Evolutionary conservation across 2,329 filamentous ascomycete genomes (phyloP).

Genomic region (Tolypocladium tundrense): DNA sequence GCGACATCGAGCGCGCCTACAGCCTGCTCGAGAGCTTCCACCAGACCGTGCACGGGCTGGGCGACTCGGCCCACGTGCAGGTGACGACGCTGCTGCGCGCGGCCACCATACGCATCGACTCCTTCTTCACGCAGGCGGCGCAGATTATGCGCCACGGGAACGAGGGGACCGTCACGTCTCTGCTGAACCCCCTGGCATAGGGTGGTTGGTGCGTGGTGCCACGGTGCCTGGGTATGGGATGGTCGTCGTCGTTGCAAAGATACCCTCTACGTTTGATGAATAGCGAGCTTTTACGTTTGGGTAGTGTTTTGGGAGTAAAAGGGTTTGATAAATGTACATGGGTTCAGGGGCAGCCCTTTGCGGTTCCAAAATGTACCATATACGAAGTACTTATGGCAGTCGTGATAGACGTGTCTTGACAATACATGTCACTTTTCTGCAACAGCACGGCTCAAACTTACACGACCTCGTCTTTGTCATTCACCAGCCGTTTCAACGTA

Average conservation of each 20-base stretch:
- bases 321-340: background rate
- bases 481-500: too few species aligned
- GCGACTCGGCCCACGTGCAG: slow-evolving; percentile 17
- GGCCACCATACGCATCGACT: slow-evolving; percentile 26
- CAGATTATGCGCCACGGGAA: slow-evolving; percentile 17
- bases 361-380: background rate
- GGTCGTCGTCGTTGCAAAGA: background rate
- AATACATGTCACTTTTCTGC: background rate
- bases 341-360: background rate
- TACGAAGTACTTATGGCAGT: too few species aligned
- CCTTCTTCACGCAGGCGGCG: slow-evolving; percentile 27
- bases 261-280: background rate
- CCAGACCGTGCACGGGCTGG: slow-evolving; percentile 22
- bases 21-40: slow-evolving; percentile 26
- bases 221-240: slow-evolving; percentile 13
- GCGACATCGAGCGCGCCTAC: slow-evolving; percentile 23
- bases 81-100: slow-evolving; percentile 23
- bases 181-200: slow-evolving; percentile 36
- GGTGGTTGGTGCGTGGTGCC: slow-evolving; percentile 17
- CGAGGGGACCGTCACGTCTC: slow-evolving; percentile 34
- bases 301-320: background rate
- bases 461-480: too few species aligned
- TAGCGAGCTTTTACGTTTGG: background rate
- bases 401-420: background rate
- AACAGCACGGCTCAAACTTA: too few species aligned